Percentiles rank a stretch among this genome's conserved stretches.
Evolutionary conservation across 2,329 filamentous ascomycete species (phyloP).

Genomic region (Ilyonectria sp.): DNA sequence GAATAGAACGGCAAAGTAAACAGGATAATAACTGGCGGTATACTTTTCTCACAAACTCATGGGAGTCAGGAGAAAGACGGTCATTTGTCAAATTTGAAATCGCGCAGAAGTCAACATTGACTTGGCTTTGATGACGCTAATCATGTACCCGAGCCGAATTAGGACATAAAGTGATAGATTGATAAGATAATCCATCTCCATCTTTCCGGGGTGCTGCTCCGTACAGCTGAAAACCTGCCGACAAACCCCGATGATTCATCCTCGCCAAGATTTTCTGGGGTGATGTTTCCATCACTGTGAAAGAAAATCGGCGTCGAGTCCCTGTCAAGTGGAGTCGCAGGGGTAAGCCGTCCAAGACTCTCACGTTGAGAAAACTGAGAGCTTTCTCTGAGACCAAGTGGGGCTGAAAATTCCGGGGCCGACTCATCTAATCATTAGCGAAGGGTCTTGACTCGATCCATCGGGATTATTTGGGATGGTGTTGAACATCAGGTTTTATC

Average conservation of each 20-base stretch:
- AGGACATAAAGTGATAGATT: too few relatives aligned
- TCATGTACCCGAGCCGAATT: too few relatives aligned
- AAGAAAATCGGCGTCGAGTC: constrained; percentile 15
- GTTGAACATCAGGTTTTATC: neutral
- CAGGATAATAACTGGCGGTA: too few relatives aligned
- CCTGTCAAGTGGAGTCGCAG: constrained; percentile 20
- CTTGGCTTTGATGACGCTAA: too few relatives aligned
- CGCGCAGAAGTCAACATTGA: too few relatives aligned
- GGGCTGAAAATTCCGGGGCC: neutral
- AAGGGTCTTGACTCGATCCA: neutral
- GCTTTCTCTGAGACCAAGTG: neutral
- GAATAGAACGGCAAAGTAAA: too few relatives aligned
- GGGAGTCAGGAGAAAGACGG: too few relatives aligned
- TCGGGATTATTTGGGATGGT: neutral
- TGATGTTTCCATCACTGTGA: constrained; percentile 32
- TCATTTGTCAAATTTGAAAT: too few relatives aligned
- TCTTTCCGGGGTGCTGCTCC: neutral
- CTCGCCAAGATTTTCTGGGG: neutral
- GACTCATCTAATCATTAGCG: neutral
- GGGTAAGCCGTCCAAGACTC: constrained; percentile 3
- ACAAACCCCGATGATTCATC: neutral
- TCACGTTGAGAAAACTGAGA: constrained; percentile 40
- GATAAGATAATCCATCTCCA: too few relatives aligned
- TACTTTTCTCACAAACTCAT: too few relatives aligned
- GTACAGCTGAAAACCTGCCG: neutral